Evolutionary conservation across 176 grass and related monocot genomes (phyloP).

Genomic region (Ananas comosus): DNA sequence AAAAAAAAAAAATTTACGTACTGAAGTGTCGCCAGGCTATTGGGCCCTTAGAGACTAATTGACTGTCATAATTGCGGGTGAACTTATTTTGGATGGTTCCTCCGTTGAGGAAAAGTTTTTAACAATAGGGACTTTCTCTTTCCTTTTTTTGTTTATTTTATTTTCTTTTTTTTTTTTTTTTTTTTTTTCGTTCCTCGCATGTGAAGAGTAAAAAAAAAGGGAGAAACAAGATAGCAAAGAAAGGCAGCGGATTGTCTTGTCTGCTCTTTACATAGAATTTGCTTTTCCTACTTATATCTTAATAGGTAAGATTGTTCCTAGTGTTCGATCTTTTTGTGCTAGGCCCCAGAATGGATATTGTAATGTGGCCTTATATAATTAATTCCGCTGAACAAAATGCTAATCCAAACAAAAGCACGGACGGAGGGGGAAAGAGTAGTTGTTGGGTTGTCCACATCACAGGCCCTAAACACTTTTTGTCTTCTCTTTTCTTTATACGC

Average conservation of each 20-base stretch:
- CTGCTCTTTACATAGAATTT: not conserved
- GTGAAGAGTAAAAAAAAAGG: not conserved
- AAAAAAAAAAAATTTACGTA: no score
- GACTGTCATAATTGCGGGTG: no score
- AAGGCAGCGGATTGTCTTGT: slow-evolving; percentile 1
- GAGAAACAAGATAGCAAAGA: not conserved
- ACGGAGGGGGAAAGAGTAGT: not conserved
- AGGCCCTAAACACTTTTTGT: not conserved
- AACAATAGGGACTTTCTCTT: no score
- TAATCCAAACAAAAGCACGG: not conserved
- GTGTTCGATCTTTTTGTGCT: not conserved
- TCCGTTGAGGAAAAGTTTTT: no score
- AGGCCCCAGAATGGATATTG: not conserved
- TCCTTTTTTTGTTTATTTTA: no score
- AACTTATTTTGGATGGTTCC: no score
- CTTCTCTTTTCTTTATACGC: no score
- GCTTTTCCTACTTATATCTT: not conserved
- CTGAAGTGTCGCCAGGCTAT: no score
- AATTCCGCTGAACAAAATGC: not conserved
- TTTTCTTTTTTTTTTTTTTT: not conserved
- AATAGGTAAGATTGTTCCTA: not conserved
- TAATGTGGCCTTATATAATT: not conserved
- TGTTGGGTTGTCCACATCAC: not conserved
- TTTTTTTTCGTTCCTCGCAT: not conserved
- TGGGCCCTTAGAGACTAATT: no score